Conservation (phyloP, 139 green algal genomes). For the Edaphochlamys debaryana region DNA sequence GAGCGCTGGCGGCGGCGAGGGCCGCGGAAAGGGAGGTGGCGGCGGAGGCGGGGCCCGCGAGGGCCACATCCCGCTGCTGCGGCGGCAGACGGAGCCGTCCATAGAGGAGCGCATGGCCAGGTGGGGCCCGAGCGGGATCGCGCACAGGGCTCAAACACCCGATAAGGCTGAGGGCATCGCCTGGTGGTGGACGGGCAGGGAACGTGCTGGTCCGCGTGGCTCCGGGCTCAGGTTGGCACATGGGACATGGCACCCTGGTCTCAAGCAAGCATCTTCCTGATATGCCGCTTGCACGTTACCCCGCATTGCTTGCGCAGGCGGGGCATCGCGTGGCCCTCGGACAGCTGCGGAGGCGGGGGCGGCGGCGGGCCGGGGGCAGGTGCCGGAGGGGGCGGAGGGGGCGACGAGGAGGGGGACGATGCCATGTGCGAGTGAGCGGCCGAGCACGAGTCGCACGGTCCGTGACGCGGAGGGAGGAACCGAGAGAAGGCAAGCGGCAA, state of each 20-base stretch:
- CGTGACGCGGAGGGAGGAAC: too few species aligned
- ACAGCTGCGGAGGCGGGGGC: too few species aligned
- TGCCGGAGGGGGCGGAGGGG: not conserved
- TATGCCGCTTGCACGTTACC: not conserved
- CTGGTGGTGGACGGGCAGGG: not conserved
- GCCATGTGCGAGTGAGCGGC: slow-evolving; percentile 6
- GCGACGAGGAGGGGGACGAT: slow-evolving; percentile 6
- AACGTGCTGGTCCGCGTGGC: too few species aligned
- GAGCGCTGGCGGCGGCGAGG: not conserved
- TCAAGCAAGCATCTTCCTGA: not conserved
- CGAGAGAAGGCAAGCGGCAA: too few species aligned
- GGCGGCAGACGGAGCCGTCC: slow-evolving; percentile 64
- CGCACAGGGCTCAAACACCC: not conserved
- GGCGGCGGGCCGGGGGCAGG: too few species aligned
- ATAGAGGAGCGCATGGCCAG: slow-evolving; percentile 67
- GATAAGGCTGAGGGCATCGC: not conserved
- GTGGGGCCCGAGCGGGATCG: not conserved
- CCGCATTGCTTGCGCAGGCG: not conserved
- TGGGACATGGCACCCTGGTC: not conserved
- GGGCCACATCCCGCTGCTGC: slow-evolving; percentile 60
- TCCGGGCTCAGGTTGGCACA: not conserved
- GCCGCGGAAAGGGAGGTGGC: too few species aligned
- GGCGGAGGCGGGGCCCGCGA: not conserved
- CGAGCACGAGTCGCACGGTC: not conserved
- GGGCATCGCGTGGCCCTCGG: slow-evolving; percentile 24